Base-by-base conservation (phyloP, 2,329 filamentous ascomycete species). In the Esteya vermicola region DNA sequence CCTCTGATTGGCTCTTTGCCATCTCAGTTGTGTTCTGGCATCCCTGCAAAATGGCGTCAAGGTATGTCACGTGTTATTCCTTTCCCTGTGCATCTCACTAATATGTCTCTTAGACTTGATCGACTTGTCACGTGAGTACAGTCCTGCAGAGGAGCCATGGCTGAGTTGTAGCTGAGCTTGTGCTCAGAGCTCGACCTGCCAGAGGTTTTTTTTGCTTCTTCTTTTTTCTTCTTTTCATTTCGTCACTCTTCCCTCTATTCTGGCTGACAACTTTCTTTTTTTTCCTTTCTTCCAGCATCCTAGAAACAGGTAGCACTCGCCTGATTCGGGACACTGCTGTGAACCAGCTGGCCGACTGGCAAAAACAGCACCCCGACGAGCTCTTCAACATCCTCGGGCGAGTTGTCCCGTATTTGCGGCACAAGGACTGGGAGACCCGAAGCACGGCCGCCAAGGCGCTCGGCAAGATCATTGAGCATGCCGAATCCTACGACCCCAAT, bases 331-430 rank as follows among this genome's bases (percentile, higher is more conserved):
- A 95, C 56, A 98, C 91, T 47, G 93, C 91, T 46, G 91, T 93
- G 46, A 86, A 93, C 55, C 91, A 98, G 63, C 72, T 98, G 47
- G 91, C 88, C 46, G 91, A 98, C 62, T 91, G 94, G 60, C 93
- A 98, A 62, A 96, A 95, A 57, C 84, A 91, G 58, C 91, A 96
- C 53, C 91, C 91, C 0, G 89, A 98, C 62, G 93, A 98, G 59
- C 68, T 98, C 1, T 96, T 96, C 63, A 95, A 96, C 55, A 72
- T 98, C 7, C 71, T 98, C 12, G 89, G 85, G 23, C 74, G 89
- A 45, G 88, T 98, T 25, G 79, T 98, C n/a, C 89, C 91, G 1
- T 98, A 95, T 59, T 70, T 98, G 23, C 78, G 85, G 43, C 89
- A 91, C 50, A 94, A 89, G 57, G 89, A 88, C 55, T 98, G 91